phyloP scores from a whole-genome alignment of 1,284 basidiomycete species.

The Athelia sp. region DNA sequence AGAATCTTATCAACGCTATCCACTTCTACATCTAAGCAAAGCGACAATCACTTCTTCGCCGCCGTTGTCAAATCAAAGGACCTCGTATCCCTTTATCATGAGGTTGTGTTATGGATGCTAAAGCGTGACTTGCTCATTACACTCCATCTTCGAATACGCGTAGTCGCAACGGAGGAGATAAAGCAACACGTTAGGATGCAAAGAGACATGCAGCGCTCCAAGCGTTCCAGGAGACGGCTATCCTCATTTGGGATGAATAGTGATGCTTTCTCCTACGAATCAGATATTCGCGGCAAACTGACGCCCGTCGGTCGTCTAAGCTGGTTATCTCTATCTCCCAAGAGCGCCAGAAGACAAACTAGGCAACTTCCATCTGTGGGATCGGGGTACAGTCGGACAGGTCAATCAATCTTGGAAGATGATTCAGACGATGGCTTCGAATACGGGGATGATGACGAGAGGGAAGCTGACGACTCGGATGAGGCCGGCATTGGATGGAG shows the following conservation, averaged over 20 bases:
- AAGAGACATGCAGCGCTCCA: constrained; percentile 16
- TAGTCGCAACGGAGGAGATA: constrained; percentile 74
- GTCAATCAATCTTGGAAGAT: constrained; percentile 29
- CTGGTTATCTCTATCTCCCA: constrained; percentile 49
- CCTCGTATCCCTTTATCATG: constrained; percentile 66
- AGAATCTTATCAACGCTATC: constrained; percentile 72
- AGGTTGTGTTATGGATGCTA: constrained; percentile 91
- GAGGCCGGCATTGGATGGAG: constrained; percentile 44
- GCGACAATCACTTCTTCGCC: constrained; percentile 71
- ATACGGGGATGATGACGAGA: constrained; percentile 29
- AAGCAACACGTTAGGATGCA: constrained; percentile 58
- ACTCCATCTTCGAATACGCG: constrained; percentile 80
- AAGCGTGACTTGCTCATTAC: constrained; percentile 83
- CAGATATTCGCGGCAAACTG: constrained; percentile 11
- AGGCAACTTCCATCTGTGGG: constrained; percentile 39
- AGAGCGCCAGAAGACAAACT: constrained; percentile 38
- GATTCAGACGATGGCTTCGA: constrained; percentile 25
- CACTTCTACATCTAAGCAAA: constrained; percentile 53
- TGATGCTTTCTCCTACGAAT: not conserved
- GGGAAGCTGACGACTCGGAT: constrained; percentile 23
- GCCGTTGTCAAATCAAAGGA: constrained; percentile 67
- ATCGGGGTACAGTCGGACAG: constrained; percentile 33
- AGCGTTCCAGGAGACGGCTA: constrained; percentile 16
- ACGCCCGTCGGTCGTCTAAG: constrained; percentile 18
- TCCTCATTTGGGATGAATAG: not conserved